A percentile compares a stretch with the other conserved stretches of the same genome.
Conservation (phyloP, 2,329 filamentous ascomycete species). For the Claviceps sp. region DNA sequence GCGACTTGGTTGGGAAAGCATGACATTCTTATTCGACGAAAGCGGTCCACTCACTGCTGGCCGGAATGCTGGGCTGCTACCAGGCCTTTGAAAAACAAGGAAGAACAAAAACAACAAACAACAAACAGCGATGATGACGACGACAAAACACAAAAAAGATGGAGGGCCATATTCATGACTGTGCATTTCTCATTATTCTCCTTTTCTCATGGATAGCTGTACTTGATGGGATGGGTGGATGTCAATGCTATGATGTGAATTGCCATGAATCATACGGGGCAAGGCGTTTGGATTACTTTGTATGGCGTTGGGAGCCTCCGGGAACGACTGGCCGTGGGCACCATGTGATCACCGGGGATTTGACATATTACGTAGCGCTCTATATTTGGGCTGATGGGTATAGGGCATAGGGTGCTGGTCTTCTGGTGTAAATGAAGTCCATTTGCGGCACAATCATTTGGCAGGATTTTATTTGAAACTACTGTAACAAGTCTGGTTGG, state of each 20-base stretch:
- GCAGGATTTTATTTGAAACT: background rate
- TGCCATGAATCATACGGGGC: conserved; percentile 1
- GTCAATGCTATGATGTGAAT: background rate
- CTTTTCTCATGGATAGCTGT: background rate
- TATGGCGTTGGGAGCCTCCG: background rate
- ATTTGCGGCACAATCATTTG: background rate
- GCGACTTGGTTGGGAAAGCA: background rate
- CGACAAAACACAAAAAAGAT: background rate
- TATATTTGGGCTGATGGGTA: background rate
- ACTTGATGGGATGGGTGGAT: background rate
- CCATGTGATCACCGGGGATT: background rate
- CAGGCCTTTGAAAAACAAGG: background rate
- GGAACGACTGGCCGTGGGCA: background rate
- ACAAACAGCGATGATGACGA: background rate
- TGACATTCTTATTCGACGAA: background rate
- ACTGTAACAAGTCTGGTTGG: background rate
- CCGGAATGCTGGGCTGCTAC: background rate
- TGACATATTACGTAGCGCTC: background rate
- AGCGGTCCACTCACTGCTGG: background rate
- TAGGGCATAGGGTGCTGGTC: background rate
- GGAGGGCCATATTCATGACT: background rate
- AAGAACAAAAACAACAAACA: background rate
- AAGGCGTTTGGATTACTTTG: conserved; percentile 7
- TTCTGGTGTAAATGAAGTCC: background rate
- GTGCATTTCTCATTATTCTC: background rate